phyloP scores from a whole-genome alignment of 2,329 filamentous ascomycete genomes.

The Penicillium sp. region DNA sequence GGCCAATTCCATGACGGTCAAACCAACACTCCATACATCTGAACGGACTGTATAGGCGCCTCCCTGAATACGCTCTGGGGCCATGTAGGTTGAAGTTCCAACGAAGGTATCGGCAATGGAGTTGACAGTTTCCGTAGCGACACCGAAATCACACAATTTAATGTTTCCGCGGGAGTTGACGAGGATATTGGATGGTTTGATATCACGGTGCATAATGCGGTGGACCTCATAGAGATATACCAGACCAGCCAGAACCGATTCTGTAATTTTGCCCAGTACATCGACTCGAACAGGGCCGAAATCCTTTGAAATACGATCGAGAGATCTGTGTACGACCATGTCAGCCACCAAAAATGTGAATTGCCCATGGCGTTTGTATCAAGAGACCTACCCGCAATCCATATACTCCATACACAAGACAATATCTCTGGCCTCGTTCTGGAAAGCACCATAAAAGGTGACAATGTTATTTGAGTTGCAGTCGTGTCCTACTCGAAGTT shows the following conservation, averaged over 20 bases:
- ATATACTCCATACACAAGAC: constrained; percentile 99
- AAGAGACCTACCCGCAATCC: constrained; percentile 85
- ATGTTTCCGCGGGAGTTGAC: constrained; percentile 93
- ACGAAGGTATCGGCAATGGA: constrained; percentile 98
- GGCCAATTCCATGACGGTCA: constrained; percentile 94
- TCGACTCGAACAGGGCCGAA: constrained; percentile 96
- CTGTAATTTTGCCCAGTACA: constrained; percentile 95
- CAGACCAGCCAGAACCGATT: constrained; percentile 89
- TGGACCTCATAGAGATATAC: constrained; percentile 95
- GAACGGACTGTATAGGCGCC: constrained; percentile 97
- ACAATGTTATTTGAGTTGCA: constrained; percentile 98
- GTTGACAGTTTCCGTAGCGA: constrained; percentile 97
- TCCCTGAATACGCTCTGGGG: constrained; percentile 94
- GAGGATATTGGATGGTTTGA: constrained; percentile 97
- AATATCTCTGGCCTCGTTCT: constrained; percentile 95
- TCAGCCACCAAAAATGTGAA: constrained; percentile 17
- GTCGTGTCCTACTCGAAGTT: constrained; percentile 97
- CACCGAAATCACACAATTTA: constrained; percentile 97
- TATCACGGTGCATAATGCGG: constrained; percentile 98
- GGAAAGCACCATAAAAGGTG: constrained; percentile 95
- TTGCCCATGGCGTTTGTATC: neutral
- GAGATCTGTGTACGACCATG: constrained; percentile 62
- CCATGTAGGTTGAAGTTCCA: constrained; percentile 99
- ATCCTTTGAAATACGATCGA: constrained; percentile 90
- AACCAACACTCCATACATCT: constrained; percentile 97